These are phyloP conservation scores for Phytophthora sojae DNA, from an alignment of 352 stramenopile species.

Conservation along the genomic window DNA sequence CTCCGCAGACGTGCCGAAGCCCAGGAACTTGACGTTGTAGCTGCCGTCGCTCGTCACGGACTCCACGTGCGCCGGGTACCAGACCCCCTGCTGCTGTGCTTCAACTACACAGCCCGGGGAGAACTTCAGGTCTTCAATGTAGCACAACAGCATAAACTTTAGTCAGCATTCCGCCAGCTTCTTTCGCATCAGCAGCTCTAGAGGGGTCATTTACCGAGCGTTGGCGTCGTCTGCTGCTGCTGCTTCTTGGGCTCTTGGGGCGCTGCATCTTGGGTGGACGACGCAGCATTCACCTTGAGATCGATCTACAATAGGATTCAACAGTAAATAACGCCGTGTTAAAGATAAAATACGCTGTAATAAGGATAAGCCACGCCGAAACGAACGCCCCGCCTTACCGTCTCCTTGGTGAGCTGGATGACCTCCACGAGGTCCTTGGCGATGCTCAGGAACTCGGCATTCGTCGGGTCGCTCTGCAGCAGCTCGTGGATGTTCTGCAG, in stretches of 20 bases:
- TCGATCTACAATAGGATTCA: conserved; percentile 34
- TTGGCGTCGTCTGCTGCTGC: not conserved
- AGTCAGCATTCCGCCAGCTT: conserved; percentile 4
- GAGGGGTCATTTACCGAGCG: conserved; percentile 21
- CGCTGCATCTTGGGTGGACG: conserved; percentile 1
- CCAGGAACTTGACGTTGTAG: conserved; percentile 80
- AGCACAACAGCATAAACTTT: conserved; percentile 3
- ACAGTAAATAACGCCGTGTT: conserved; percentile 19
- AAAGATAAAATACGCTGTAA: not conserved
- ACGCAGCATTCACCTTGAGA: conserved; percentile 33
- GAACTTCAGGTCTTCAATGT: conserved; percentile 48
- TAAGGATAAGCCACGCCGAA: not conserved
- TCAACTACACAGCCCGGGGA: conserved; percentile 60
- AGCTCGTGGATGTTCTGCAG: conserved; percentile 85
- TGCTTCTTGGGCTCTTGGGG: conserved; percentile 4
- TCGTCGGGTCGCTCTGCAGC: conserved; percentile 72
- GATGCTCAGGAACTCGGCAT: conserved; percentile 80
- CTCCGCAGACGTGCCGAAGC: conserved; percentile 72
- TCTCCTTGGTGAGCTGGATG: conserved; percentile 87
- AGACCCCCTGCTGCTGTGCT: conserved; percentile 67
- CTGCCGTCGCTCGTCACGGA: conserved; percentile 59
- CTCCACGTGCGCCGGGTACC: conserved; percentile 75
- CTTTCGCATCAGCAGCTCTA: not conserved
- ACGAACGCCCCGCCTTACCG: conserved; percentile 39
- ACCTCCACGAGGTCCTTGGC: conserved; percentile 84